Evolutionary conservation across 73 alveolate genomes (phyloP).

Genomic region (Paramecium biaurelia): DNA sequence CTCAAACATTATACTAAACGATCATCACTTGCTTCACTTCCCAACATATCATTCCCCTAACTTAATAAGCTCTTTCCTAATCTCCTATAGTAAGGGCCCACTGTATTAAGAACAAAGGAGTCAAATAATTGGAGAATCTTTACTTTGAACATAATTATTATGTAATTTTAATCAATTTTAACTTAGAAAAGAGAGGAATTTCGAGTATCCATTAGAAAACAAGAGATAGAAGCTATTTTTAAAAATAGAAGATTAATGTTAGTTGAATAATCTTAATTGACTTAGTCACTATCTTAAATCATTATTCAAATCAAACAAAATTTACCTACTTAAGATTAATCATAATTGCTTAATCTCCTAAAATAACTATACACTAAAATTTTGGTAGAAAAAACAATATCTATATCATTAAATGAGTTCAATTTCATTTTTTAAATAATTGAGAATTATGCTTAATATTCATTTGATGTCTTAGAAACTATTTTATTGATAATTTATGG

Average conservation of each 20-base stretch:
- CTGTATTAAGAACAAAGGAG: not conserved
- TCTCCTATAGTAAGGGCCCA: slow-evolving; percentile 59
- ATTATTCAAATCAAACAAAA: not conserved
- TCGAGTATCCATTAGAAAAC: not conserved
- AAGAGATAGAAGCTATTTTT: not conserved
- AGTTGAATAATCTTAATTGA: not conserved
- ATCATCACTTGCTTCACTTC: slow-evolving; percentile 57
- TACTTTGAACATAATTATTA: slow-evolving; percentile 21
- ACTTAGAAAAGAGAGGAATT: not conserved
- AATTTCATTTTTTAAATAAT: not conserved
- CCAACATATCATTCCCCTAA: slow-evolving; percentile 38
- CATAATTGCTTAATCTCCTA: not conserved
- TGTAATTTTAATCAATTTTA: not conserved
- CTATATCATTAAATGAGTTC: not conserved
- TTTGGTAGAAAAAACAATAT: not conserved
- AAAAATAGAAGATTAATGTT: not conserved
- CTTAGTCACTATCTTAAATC: not conserved
- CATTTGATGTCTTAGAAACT: not conserved
- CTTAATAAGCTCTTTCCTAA: slow-evolving; percentile 24
- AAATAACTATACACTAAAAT: not conserved
- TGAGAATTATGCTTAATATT: not conserved
- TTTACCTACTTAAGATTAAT: not conserved
- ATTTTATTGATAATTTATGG: not conserved
- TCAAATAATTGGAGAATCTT: slow-evolving; percentile 26
- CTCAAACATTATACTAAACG: slow-evolving; percentile 56